phyloP scores from a whole-genome alignment of 2,329 filamentous ascomycete genomes.

The Alternaria sp. region DNA sequence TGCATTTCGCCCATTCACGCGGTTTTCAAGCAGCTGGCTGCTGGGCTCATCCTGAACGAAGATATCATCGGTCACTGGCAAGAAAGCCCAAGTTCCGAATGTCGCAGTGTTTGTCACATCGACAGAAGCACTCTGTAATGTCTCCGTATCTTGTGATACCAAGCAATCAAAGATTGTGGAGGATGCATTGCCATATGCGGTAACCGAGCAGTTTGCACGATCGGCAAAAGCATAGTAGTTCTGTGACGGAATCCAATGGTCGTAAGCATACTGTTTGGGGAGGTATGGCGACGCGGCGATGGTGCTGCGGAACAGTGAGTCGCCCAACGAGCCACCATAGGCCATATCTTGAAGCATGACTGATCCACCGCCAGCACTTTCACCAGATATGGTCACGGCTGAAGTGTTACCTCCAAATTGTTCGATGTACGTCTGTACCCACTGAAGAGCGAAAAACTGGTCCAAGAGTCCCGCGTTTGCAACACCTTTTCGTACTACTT shows the following conservation, averaged over 20 bases:
- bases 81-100: constrained; percentile 55
- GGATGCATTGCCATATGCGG: constrained; percentile 27
- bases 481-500: constrained; percentile 47
- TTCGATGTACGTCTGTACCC: constrained; percentile 59
- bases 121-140: constrained; percentile 49
- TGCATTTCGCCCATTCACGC: constrained; percentile 51
- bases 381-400: constrained; percentile 47
- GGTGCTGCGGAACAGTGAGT: constrained; percentile 48
- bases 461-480: constrained; percentile 57
- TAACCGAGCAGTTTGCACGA: constrained; percentile 37
- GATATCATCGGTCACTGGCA: constrained; percentile 55
- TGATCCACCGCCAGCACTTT: constrained; percentile 45
- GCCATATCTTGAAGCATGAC: constrained; percentile 44
- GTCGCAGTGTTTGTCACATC: constrained; percentile 44
- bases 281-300: constrained; percentile 60
- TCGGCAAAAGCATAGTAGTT: constrained; percentile 57
- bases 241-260: constrained; percentile 56
- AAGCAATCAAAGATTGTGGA: constrained; percentile 56
- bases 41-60: constrained; percentile 52
- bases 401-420: constrained; percentile 35
- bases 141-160: constrained; percentile 45
- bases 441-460: constrained; percentile 60
- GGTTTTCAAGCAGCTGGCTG: constrained; percentile 46
- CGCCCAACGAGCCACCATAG: constrained; percentile 42
- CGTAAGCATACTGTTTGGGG: constrained; percentile 62